Base-by-base conservation (phyloP, 768 basidiomycete species). In the Mycena galopus region DNA sequence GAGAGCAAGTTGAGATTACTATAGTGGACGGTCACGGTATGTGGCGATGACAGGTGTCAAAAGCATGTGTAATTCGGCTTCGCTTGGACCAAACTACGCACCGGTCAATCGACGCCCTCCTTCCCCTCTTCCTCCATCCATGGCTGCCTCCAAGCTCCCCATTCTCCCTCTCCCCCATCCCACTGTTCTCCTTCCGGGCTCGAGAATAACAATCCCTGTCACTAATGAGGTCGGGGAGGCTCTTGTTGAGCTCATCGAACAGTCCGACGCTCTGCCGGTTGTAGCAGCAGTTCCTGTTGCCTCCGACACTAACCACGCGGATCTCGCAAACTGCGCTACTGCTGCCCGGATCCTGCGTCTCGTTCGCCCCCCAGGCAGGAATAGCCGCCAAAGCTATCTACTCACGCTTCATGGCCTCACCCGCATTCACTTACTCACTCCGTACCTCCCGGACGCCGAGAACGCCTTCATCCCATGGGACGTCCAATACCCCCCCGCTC, bases 351-450 rank as follows among this genome's bases (percentile, higher is more conserved):
- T 96, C 50, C 83, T 92, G 8, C 89, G 93, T 14, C 85, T 96
- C 59, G 89, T 91, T 47, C 88, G 90, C 25, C 91, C 94, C 0
- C 84, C 89, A 2, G 77, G 85, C 14, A 86, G 90, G 60, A 87
- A 88, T 60, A 82, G 87, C 14, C 84, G 85, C 61, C 88, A 92
- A 70, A 87, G 91, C 9, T 93, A 92, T 80, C 81, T 92, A 21
- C 86, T 95, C 64, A 91, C 91, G 12, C 85, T 96, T 14, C 92
- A 92, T 53, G 94, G 94, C 51, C 82, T 94, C 56, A 86, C 90
- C 7, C 88, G 94, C 58, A 82, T 95, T 25, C 88, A 88, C 66
- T 84, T 94, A 39, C 81, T 87, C 51, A 74, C 81, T 8, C 83
- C 88, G 4, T 78, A 83, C 39, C 80, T 65, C 35, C 78, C 77